These are phyloP conservation scores for Schizothecium vesticola DNA, from an alignment of 495 filamentous ascomycete genomes.

Conservation along the genomic window DNA sequence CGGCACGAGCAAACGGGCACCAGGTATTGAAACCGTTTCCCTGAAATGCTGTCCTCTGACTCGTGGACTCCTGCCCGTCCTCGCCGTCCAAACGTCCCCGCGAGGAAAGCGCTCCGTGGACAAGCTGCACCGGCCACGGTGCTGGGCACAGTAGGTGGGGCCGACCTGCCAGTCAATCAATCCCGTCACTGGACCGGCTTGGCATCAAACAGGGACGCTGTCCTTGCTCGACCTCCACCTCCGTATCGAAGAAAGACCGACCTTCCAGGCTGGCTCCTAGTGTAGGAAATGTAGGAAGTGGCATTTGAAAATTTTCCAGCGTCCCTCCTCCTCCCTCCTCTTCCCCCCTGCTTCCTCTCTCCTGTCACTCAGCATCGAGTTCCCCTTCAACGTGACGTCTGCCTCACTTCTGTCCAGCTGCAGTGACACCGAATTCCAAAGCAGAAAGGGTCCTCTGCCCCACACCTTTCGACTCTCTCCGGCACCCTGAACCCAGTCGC, in stretches of 20 bases:
- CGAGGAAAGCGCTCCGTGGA: neutral
- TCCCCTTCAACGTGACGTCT: neutral
- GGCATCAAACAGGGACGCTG: neutral
- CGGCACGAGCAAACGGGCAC: neutral
- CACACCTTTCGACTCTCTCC: neutral
- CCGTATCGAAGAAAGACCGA: neutral
- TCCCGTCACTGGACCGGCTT: neutral
- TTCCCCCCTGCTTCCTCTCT: neutral
- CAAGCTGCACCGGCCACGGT: neutral
- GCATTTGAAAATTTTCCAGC: neutral
- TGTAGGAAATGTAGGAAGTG: no score
- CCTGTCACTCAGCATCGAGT: neutral
- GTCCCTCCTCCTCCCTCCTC: neutral
- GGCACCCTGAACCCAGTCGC: neutral
- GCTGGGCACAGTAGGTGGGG: neutral
- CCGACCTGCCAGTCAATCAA: neutral
- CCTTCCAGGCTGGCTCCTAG: neutral
- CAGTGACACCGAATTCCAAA: neutral
- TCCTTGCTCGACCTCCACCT: neutral
- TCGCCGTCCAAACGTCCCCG: neutral
- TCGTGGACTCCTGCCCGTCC: neutral
- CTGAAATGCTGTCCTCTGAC: neutral
- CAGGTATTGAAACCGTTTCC: neutral
- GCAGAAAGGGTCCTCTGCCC: neutral
- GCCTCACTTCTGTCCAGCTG: neutral